Conservation (phyloP, 1,284 basidiomycete genomes). For the Ganoderma leucocontextum region DNA sequence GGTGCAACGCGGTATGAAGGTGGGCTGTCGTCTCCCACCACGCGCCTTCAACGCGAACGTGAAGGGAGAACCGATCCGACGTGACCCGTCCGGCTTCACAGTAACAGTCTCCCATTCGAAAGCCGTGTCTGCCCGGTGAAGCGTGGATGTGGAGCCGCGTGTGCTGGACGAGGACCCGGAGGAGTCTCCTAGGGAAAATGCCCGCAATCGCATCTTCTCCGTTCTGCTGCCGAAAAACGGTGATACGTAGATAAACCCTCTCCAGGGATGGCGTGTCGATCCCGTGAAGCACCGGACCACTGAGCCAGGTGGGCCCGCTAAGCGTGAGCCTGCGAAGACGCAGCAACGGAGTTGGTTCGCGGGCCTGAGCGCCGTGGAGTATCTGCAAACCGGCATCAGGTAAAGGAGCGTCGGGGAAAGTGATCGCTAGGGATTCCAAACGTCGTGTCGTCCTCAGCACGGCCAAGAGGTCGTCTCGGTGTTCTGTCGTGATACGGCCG, state of each 20-base stretch:
- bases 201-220: neutral
- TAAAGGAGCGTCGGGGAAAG: neutral
- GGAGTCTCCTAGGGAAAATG: neutral
- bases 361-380: neutral
- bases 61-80: neutral
- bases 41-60: neutral
- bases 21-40: neutral
- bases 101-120: neutral
- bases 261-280: slow-evolving; percentile 2
- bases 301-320: neutral
- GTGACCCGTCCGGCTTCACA: neutral
- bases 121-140: neutral
- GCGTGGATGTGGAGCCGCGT: neutral
- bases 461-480: neutral
- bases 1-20: neutral
- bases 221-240: neutral
- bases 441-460: neutral
- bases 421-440: neutral
- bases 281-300: neutral
- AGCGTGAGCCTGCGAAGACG: neutral
- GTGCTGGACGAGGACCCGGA: neutral
- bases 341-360: neutral
- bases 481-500: neutral
- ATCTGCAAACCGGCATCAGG: neutral
- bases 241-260: neutral